Percentiles rank a stretch among this genome's conserved stretches.
phyloP scores from a whole-genome alignment of 2,329 filamentous ascomycete genomes.

The Botrytis hyacinthi region DNA sequence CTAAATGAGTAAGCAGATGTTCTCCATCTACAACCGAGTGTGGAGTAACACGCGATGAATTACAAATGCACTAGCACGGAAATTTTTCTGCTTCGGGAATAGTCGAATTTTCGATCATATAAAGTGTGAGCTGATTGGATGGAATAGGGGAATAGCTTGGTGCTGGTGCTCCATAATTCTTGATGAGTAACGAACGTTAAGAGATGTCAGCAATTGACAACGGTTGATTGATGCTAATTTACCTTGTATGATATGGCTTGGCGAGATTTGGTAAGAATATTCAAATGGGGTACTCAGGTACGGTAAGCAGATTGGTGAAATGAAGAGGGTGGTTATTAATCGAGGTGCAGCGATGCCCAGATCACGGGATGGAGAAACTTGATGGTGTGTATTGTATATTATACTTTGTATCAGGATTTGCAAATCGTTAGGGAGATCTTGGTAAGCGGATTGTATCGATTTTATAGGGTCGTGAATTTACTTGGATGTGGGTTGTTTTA shows the following conservation, averaged over 20 bases:
- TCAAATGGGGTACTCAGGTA: not conserved
- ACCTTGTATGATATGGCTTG: not conserved
- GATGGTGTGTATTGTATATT: not conserved
- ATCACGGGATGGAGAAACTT: not conserved
- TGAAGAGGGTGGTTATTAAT: not conserved
- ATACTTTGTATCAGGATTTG: not conserved
- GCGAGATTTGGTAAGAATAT: not conserved
- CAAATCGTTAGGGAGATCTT: not conserved
- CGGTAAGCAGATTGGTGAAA: not conserved
- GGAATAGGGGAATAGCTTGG: not conserved
- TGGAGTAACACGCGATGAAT: not conserved
- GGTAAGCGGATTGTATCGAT: not conserved
- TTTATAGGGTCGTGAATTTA: not conserved
- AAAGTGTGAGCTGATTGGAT: not conserved
- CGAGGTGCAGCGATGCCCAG: not conserved
- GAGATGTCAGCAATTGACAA: conserved; percentile 4
- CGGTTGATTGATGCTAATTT: not conserved
- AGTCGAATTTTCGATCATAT: not conserved
- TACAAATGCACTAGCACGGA: not conserved
- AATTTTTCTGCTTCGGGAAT: not conserved
- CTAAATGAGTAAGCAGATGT: not conserved
- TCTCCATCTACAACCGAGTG: not conserved
- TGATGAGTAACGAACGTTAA: conserved; percentile 1
- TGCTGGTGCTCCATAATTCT: not conserved
- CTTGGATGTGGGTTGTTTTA: not conserved